Evolutionary conservation across 2,329 filamentous ascomycete species (phyloP).

Genomic region (Aspergillus bombycis): DNA sequence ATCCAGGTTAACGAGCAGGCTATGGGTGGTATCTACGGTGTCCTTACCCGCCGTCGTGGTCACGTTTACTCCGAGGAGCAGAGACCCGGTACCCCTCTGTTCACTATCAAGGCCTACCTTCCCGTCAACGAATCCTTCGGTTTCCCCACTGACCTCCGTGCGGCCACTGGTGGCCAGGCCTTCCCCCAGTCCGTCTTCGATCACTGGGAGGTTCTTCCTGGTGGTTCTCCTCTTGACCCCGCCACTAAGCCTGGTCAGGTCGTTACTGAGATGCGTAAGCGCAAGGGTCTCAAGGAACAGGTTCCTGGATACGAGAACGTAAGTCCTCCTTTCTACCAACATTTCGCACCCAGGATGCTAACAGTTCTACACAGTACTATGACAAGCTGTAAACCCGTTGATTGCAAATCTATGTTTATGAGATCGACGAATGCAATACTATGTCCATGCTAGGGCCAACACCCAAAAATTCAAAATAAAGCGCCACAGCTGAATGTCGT

Average conservation of each 20-base stretch:
- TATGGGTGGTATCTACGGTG: slow-evolving; percentile 99
- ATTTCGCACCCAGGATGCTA: slow-evolving; percentile 17
- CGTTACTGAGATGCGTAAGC: slow-evolving; percentile 90
- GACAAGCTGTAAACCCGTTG: slow-evolving; percentile 85
- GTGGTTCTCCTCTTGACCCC: slow-evolving; percentile 86
- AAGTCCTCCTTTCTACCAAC: slow-evolving; percentile 54
- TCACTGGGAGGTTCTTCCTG: slow-evolving; percentile 95
- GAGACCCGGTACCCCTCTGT: slow-evolving; percentile 96
- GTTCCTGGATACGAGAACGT: slow-evolving; percentile 94
- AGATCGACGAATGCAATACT: slow-evolving; percentile 49
- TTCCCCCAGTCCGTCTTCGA: slow-evolving; percentile 99
- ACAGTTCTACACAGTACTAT: slow-evolving; percentile 72
- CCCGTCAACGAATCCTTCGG: slow-evolving; percentile 98
- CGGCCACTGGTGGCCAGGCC: slow-evolving; percentile 91
- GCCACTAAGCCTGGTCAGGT: slow-evolving; percentile 81
- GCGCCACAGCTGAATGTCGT: slow-evolving; percentile 34
- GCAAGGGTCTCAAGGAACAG: slow-evolving; percentile 98
- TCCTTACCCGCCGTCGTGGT: slow-evolving; percentile 95
- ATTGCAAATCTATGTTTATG: slow-evolving; percentile 44
- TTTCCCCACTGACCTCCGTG: slow-evolving; percentile 97
- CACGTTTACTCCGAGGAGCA: slow-evolving; percentile 99
- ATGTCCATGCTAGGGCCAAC: slow-evolving; percentile 28
- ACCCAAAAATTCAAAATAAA: slow-evolving; percentile 31
- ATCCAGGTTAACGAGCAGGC: slow-evolving; percentile 98
- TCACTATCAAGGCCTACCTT: slow-evolving; percentile 98